These are phyloP conservation scores for Bromus sterilis DNA, from an alignment of 176 grass and related monocot genomes.

Conservation along the genomic window DNA sequence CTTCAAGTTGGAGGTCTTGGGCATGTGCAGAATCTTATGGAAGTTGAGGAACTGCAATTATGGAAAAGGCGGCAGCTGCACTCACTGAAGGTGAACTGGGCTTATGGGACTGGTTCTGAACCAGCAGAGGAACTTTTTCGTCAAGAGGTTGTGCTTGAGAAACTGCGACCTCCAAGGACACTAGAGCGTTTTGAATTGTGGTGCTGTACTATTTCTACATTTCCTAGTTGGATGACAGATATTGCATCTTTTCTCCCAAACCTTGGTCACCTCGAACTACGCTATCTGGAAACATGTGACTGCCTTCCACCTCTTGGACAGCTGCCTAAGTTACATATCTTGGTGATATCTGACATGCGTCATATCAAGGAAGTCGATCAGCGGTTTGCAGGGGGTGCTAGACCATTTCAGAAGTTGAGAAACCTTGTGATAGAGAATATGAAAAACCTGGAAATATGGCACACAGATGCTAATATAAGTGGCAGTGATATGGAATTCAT, in stretches of 20 bases:
- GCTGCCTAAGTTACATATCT: neutral
- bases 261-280: neutral
- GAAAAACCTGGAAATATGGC: neutral
- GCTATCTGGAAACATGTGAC: neutral
- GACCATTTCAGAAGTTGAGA: neutral
- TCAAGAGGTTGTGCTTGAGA: neutral
- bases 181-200: neutral
- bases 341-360: neutral
- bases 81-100: neutral
- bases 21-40: neutral
- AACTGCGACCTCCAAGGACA: neutral
- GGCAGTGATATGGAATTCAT: neutral
- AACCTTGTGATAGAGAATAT: neutral
- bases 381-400: neutral
- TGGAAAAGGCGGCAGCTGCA: neutral
- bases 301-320: neutral
- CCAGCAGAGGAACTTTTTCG: neutral
- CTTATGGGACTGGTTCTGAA: neutral
- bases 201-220: neutral
- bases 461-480: neutral
- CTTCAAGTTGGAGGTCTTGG: neutral
- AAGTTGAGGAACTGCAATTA: neutral
- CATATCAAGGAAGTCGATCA: neutral
- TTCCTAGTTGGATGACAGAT: neutral
- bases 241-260: neutral